phyloP scores from a whole-genome alignment of 176 grass and related monocot genomes.

The Chloris gayana region DNA sequence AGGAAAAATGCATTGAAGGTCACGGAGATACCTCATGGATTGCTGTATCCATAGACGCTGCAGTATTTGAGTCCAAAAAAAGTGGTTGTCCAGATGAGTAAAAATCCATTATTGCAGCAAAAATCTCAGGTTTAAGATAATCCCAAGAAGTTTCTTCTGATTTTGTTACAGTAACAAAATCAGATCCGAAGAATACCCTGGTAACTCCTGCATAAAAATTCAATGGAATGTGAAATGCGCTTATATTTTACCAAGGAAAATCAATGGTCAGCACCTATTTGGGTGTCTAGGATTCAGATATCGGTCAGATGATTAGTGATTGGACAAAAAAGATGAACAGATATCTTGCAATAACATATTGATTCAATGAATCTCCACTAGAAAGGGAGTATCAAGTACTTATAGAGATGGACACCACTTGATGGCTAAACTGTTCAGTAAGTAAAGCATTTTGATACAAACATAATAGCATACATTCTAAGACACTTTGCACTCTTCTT shows the following conservation, averaged over 20 bases:
- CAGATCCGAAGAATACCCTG: slow-evolving; percentile 91
- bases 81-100: slow-evolving; percentile 88
- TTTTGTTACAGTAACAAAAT: slow-evolving; percentile 98
- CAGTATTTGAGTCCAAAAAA: slow-evolving; percentile 73
- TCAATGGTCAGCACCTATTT: not conserved
- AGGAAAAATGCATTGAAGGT: slow-evolving; percentile 9
- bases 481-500: not conserved
- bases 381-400: not conserved
- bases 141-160: slow-evolving; percentile 95
- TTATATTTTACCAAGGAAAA: slow-evolving; percentile 1
- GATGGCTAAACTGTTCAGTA: not conserved
- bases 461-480: not conserved
- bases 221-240: slow-evolving; percentile 3
- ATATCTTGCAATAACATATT: not conserved
- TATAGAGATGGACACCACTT: not conserved
- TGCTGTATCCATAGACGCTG: slow-evolving; percentile 84
- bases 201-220: slow-evolving; percentile 69
- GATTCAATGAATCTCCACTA: not conserved
- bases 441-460: not conserved
- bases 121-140: slow-evolving; percentile 87
- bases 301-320: not conserved
- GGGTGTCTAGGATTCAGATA: not conserved
- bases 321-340: not conserved
- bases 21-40: slow-evolving; percentile 73
- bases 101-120: slow-evolving; percentile 94